Evolutionary conservation across 257 asterid species (phyloP), one percentile per base, ranked within the genome.

Genomic region (Ballota nigra): DNA sequence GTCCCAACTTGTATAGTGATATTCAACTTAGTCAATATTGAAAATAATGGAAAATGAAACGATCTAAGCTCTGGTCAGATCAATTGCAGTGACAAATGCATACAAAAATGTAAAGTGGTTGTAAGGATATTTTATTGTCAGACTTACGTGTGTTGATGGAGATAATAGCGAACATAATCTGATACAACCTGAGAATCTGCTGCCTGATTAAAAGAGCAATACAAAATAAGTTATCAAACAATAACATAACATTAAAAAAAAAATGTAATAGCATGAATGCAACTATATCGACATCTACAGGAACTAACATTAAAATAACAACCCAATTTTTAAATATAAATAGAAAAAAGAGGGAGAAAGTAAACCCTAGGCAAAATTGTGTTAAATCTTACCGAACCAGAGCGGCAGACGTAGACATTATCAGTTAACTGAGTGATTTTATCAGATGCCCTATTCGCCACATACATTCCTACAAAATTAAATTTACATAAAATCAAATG

Each of bases 361-460:
- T 34, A 59, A 62, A 34, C 51, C 68, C 68, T 61, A 19, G 33
- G 22, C 38, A n/a, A n/a, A 40, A 26, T 33, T 9, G 43, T 19
- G 12, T 8, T 9, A 68, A 67, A 4, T 58, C 80, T 67, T 72
- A 84, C 89, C 83, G 89, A 84, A 47, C 89, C 89, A 75, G 97
- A 93, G 81, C 96, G 97, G 76, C 98, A 93, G 31, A 93, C 52
- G 81, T 88, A 88, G 73, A 93, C 97, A 73, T 93, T 93, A 53
- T 93, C 98, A 2, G 97, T 93, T 72, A 93, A 74, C 78, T 88
- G 89, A 3, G 96, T 93, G 67, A 91, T 90, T 87, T 91, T 91
- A 75, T 93, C 94, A 1, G 96, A 91, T 2, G 97, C 97, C 85
- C 98, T 87, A 80, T 93, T 93, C 36, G 97, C 98, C 69, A 93